Evolutionary conservation across 257 asterid species (phyloP).

Genomic region (Primulina eburnea): DNA sequence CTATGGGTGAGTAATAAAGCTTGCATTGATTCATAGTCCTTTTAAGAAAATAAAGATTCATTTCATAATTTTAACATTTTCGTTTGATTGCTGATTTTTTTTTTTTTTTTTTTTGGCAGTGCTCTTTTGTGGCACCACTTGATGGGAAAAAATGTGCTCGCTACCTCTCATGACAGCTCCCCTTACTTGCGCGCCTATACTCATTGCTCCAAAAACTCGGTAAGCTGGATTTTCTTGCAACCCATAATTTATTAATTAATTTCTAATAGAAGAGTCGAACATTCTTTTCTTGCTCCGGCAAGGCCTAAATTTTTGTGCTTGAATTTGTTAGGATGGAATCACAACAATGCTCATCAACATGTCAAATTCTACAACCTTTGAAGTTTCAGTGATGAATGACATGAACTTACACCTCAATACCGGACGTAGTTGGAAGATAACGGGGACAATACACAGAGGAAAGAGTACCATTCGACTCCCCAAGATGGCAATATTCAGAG

Average conservation of each 20-base stretch:
- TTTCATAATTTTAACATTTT: not conserved
- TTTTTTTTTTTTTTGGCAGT: slow-evolving; percentile 23
- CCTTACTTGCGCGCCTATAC: slow-evolving; percentile 63
- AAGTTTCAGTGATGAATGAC: slow-evolving; percentile 41
- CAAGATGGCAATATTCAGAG: slow-evolving; percentile 63
- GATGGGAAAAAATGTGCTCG: slow-evolving; percentile 70
- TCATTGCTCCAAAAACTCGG: slow-evolving; percentile 64
- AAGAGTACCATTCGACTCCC: slow-evolving; percentile 81
- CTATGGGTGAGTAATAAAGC: slow-evolving; percentile 48
- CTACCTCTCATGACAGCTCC: slow-evolving; percentile 48
- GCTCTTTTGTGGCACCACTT: slow-evolving; percentile 77
- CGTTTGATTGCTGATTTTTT: no score
- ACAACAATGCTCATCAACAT: slow-evolving; percentile 61
- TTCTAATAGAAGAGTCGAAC: not conserved
- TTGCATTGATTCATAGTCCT: not conserved
- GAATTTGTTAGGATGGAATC: slow-evolving; percentile 41
- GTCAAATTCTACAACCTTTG: slow-evolving; percentile 61
- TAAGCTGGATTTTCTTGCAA: slow-evolving; percentile 25
- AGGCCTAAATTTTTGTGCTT: not conserved
- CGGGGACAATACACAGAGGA: slow-evolving; percentile 30
- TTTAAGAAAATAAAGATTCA: not conserved
- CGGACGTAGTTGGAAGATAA: not conserved
- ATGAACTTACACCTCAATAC: slow-evolving; percentile 22
- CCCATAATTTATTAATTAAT: not conserved
- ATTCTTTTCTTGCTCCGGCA: not conserved